Percentiles rank a stretch among this genome's conserved stretches.
Evolutionary conservation across 73 alveolate species (phyloP).

Genomic region (Symbiodinium natans): DNA sequence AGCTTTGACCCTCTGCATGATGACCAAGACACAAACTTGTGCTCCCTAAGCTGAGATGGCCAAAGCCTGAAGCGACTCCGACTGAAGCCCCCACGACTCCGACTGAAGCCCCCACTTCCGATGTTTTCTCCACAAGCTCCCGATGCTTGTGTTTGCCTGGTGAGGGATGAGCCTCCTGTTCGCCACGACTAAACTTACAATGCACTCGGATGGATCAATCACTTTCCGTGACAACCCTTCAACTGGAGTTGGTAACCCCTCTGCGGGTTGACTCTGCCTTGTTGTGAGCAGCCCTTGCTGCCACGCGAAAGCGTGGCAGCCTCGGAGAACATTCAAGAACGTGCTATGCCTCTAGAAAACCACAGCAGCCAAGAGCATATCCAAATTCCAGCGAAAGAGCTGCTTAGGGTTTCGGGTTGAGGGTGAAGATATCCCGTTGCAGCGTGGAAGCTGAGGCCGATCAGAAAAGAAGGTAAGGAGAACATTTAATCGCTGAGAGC

Average conservation of each 20-base stretch:
- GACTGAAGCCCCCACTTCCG: too few species aligned
- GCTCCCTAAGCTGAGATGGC: background rate
- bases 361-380: constrained; percentile 6
- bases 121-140: too few species aligned
- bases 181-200: constrained; percentile 2
- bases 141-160: background rate
- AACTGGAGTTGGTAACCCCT: background rate
- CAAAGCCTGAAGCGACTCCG: too few species aligned
- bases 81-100: too few species aligned
- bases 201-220: background rate
- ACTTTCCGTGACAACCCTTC: background rate
- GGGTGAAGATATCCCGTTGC: constrained; percentile 9
- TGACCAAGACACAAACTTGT: too few species aligned
- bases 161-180: constrained; percentile 2
- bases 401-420: background rate
- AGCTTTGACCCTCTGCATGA: too few species aligned
- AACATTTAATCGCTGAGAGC: background rate
- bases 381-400: constrained; percentile 4
- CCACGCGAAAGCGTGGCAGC: constrained; percentile 4
- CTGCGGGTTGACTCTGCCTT: background rate
- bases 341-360: constrained; percentile 11
- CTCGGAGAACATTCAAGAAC: constrained; percentile 4
- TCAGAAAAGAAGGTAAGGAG: constrained; percentile 1
- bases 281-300: constrained; percentile 8
- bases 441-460: background rate